A percentile compares a stretch with the other conserved stretches of the same genome.
phyloP scores from a whole-genome alignment of 2,329 filamentous ascomycete species.

The Scleromitrula shiraiana region DNA sequence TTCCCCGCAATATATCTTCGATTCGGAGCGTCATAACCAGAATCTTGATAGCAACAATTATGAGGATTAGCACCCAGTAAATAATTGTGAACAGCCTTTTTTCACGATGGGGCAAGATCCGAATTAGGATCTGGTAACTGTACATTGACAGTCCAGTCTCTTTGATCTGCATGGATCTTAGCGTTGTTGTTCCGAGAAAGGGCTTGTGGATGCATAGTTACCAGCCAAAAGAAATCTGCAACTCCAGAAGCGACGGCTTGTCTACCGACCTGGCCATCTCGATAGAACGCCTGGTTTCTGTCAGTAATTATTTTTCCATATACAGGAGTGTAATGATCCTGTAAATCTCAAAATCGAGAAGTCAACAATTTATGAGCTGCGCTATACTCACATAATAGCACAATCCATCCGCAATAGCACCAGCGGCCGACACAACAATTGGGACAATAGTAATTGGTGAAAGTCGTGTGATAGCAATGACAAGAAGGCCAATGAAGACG shows the following conservation, averaged over 20 bases:
- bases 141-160: conserved; percentile 39
- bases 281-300: conserved; percentile 31
- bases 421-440: conserved; percentile 32
- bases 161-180: conserved; percentile 30
- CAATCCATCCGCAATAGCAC: conserved; percentile 36
- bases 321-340: no score
- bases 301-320: not conserved
- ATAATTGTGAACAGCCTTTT: conserved; percentile 41
- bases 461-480: conserved; percentile 35
- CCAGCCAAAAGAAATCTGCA: conserved; percentile 36
- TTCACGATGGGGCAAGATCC: conserved; percentile 39
- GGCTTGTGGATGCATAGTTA: conserved; percentile 12
- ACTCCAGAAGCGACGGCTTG: conserved; percentile 33
- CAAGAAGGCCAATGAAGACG: conserved; percentile 33
- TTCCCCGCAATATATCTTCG: conserved; percentile 23
- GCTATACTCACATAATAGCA: conserved; percentile 30
- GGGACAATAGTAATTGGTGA: conserved; percentile 35
- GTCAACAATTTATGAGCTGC: no score
- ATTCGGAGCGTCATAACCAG: conserved; percentile 31
- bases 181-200: not conserved
- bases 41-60: conserved; percentile 42
- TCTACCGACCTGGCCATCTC: conserved; percentile 18
- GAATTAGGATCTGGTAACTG: conserved; percentile 45
- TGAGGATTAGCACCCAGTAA: conserved; percentile 48
- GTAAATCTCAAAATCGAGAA: no score